Conservation (phyloP, 2,329 filamentous ascomycete genomes). For the Meredithiella fracta region DNA sequence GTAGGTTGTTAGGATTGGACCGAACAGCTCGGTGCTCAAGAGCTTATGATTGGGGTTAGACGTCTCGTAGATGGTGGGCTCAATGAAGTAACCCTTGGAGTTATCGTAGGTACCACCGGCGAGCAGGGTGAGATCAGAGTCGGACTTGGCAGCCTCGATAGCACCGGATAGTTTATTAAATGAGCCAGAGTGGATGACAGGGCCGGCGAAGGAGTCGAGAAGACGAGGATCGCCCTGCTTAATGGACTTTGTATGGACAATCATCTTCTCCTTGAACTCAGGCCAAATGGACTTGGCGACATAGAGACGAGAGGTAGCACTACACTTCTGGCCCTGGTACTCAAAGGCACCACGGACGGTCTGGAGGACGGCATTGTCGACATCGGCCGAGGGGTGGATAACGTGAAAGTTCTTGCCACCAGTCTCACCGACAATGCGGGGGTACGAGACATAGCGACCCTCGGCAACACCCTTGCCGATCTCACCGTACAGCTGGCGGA, state of each 20-base stretch:
- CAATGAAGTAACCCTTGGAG: slow-evolving; percentile 65
- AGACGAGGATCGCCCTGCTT: slow-evolving; percentile 53
- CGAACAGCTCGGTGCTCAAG: slow-evolving; percentile 66
- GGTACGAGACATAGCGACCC: slow-evolving; percentile 70
- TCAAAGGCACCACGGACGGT: slow-evolving; percentile 80
- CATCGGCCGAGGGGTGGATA: slow-evolving; percentile 59
- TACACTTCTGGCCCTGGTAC: slow-evolving; percentile 85
- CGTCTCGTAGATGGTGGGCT: slow-evolving; percentile 68
- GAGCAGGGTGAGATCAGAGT: slow-evolving; percentile 55
- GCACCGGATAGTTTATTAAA: slow-evolving; percentile 66
- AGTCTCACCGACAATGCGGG: slow-evolving; percentile 77
- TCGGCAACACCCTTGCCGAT: slow-evolving; percentile 70
- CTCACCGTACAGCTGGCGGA: slow-evolving; percentile 73
- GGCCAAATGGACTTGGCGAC: slow-evolving; percentile 61
- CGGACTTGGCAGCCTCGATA: slow-evolving; percentile 66
- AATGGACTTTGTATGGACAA: slow-evolving; percentile 51
- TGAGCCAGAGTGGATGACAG: slow-evolving; percentile 66
- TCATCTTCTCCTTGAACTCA: slow-evolving; percentile 49
- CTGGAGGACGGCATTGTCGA: slow-evolving; percentile 63
- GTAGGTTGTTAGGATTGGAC: slow-evolving; percentile 57
- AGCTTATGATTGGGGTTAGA: slow-evolving; percentile 58
- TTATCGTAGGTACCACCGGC: slow-evolving; percentile 63
- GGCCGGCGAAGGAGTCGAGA: slow-evolving; percentile 67
- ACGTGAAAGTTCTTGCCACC: slow-evolving; percentile 91
- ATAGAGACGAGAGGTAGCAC: slow-evolving; percentile 66